Evolutionary conservation across 768 basidiomycete genomes (phyloP), one percentile per base, ranked within the genome.

Genomic region (Tulasnella sp.): DNA sequence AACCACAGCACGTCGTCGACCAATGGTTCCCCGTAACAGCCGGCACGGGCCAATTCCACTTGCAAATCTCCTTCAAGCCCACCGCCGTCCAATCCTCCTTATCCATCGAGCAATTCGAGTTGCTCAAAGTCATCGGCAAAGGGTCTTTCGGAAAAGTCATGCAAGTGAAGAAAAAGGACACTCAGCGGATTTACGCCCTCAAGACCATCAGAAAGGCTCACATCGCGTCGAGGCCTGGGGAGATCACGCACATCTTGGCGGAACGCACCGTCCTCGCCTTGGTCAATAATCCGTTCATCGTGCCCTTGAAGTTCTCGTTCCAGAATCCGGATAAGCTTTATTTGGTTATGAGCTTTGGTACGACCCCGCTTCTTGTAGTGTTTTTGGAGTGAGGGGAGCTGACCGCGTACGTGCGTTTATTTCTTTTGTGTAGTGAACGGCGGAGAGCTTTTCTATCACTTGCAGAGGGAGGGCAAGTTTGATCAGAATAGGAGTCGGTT

Each of bases 151-250:
- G 97, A 19, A 99, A 99, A 84, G 85, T 86, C 79, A 99, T 99
- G 97, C 97, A 99, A 87, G 97, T 99, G 54, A 91, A 96, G 74
- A 99, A 99, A 85, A 96, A 97, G 85, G 96, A 99, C 84, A 99
- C 97, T 0, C 89, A 94, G 79, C 94, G 97, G 76, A 93, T 99
- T 81, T 99, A 99, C 84, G 97, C 97, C 2, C 86, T 99, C 80
- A 99, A 99, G 86, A 98, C 97, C 3, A 98, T 99, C 80, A 90
- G 96, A 74, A 99, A 99, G 83, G 97, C 97, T 6, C 94, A 97
- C 81, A 99, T 99, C 79, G 97, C 97, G 5, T 93, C 93, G 40
- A 89, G 97, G 1, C 93, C 93, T 0, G 96, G 96, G 52, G 97
- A 99, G 85, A 98, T 99, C 80, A 98, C 95, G 2, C 97, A 99